Percentiles rank a stretch among this genome's conserved stretches.
phyloP scores from a whole-genome alignment of 768 basidiomycete species.

The Mycena olivaceomarginata region DNA sequence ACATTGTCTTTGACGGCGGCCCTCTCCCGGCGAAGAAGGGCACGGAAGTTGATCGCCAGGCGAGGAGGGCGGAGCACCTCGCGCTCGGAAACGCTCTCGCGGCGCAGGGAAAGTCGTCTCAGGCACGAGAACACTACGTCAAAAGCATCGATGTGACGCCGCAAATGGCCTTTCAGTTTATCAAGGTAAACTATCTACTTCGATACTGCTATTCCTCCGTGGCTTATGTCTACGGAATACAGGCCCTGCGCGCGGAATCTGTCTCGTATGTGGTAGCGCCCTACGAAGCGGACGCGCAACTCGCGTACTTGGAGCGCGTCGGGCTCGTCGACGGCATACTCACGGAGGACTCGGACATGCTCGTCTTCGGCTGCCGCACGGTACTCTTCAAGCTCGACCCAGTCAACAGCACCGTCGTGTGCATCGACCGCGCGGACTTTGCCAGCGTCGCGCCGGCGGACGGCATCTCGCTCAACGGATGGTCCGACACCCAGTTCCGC shows the following conservation, averaged over 20 bases:
- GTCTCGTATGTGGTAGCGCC: constrained; percentile 95
- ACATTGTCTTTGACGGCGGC: constrained; percentile 97
- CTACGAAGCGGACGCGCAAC: constrained; percentile 98
- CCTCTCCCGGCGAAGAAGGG: constrained; percentile 95
- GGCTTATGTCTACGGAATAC: constrained; percentile 16
- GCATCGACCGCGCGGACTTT: constrained; percentile 82
- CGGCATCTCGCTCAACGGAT: constrained; percentile 88
- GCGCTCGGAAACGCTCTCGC: constrained; percentile 83
- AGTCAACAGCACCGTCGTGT: constrained; percentile 76
- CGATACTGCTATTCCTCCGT: constrained; percentile 18
- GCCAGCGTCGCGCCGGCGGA: constrained; percentile 70
- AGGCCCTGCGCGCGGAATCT: constrained; percentile 91
- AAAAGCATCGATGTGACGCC: constrained; percentile 97
- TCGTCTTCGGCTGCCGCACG: constrained; percentile 96
- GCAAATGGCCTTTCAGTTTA: constrained; percentile 97
- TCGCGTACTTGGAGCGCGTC: constrained; percentile 91
- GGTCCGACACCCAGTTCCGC: constrained; percentile 94
- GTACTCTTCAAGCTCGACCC: constrained; percentile 96
- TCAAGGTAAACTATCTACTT: constrained; percentile 79
- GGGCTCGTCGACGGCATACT: constrained; percentile 93
- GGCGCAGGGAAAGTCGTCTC: constrained; percentile 84
- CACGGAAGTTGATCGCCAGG: constrained; percentile 89
- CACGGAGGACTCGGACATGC: constrained; percentile 98
- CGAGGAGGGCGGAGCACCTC: constrained; percentile 85
- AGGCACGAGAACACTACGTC: constrained; percentile 92